Base-by-base conservation (phyloP, 2,329 filamentous ascomycete genomes). In the Diaporthe nobilis region DNA sequence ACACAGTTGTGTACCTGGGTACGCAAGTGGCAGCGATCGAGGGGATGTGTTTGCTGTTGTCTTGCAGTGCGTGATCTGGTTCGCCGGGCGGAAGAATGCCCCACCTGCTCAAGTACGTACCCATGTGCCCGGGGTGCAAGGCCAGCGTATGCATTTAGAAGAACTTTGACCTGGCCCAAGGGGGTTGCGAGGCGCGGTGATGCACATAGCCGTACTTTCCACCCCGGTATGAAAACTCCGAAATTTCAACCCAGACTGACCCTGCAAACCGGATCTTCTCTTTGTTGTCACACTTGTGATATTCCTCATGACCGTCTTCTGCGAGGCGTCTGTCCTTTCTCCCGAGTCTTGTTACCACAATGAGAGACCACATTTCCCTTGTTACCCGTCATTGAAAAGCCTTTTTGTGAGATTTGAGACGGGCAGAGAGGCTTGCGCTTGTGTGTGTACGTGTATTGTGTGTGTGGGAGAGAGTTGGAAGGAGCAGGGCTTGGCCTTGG, bases 191-290 rank as follows among this genome's bases (percentile, higher is more conserved):
- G 7, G 47, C 7, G 2, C 10, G 10, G 0, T 2, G 2, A 75
- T 75, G 74, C 58, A 73, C n/a, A 31, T 73, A 63, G 1, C 39
- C 22, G 3, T 60, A 75, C 74, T 53, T 73, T 37, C 20, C 42
- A 75, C 70, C 70, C 60, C 74, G 74, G 12, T 75, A 73, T 31
- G 5, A 13, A 28, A 42, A 31, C 39, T 49, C 51, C 74, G 60
- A 75, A 75, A 68, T 68, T 75, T 75, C 74, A 67, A 68, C 55
- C 53, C 61, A 39, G 63, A 53, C n/a, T 55, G 51, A 28, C 49
- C n/a, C 34, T 65, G 44, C 49, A 65, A 72, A 37, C 49, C 25
- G 51, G 22, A 58, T 15, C 60, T 68, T 22, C 42, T 67, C 57
- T 44, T 60, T 37, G 31, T 57, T 72, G 57, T 63, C 37, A 42